Evolutionary conservation across 108 stramenopile genomes (phyloP), one percentile per base, ranked within the genome.

Genomic region (Epithemia pelagica): DNA sequence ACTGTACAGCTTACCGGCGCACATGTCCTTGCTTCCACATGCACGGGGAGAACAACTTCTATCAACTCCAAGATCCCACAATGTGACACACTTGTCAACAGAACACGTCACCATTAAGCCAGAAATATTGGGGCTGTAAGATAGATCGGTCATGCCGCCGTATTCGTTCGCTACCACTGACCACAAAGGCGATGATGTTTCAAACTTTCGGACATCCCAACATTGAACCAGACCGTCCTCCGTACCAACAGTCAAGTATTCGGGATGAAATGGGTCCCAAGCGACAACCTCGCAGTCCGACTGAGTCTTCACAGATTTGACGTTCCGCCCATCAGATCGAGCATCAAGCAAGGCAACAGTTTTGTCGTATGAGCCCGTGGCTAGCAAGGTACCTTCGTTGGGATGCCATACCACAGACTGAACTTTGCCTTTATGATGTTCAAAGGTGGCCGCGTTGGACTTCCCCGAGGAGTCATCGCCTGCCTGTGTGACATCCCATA

Each of bases 401-500:
- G 95, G 94, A 82, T 97, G 95, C 95, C 95, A 98, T 46, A 80
- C 65, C 52, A 99, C 86, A 7, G 89, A 87, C 72, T 96, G 93
- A 52, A 99, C 98, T 82, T 98, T 98, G 73, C 92, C 96, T 28
- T 63, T 77, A 73, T 99, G 99, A 74, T 99, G 97, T 23, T 81
- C 85, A 61, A 95, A 84, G 20, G 98, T 96, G 7, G 81, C 75
- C 24, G 93, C 87, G 58, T 78, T 66, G 64, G 76, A 76, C 28
- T 76, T 67, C 27, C 78, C 72, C 21, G 74, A 64, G 60, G 71
- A 70, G 26, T 72, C 67, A 26, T 71, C 59, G 8, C 71, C 66
- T 18, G 85, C 72, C 54, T 83, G 72, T 27, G 95, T 95, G 23
- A 95, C 86, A 73, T 98, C 95, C 95, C 95, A 96, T 28, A 95